Base-by-base conservation (phyloP, 768 basidiomycete species). In the Agaricus blazei region DNA sequence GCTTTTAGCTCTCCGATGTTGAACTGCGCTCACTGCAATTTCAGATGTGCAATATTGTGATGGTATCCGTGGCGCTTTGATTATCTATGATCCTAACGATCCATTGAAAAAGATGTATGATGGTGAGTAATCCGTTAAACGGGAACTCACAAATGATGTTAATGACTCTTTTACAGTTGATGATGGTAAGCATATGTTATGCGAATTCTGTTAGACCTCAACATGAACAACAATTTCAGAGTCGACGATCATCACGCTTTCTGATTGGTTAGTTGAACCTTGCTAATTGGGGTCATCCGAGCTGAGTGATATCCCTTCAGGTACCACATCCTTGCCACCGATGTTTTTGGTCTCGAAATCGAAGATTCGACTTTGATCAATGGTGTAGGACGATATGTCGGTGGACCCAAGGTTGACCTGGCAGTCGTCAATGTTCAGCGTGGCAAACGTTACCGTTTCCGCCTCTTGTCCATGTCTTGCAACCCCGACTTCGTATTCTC, bases 41-140 rank as follows among this genome's bases (percentile, higher is more conserved):
- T 31, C 23, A 64, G 63, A 46, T 5, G 68, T 69, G 1, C 77
- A 79, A 58, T 78, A 78, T 52, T 79, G 77, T 40, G 78, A 79
- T 51, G 77, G 77, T 1, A 63, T 79, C 47, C 63, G 77, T 42
- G 78, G 77, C 1, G 66, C 70, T 8, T 14, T 77, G 28, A 64
- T 78, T 19, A 61, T 77, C 15, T 66, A 68, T 41, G 66, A 67
- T 42, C 54, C 48, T 4, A 38, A 60, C 15, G 66, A 67, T 47
- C 68, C 68, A 26, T 61, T 64, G 47, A 52, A 27, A 14, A 7
- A 8, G n/a, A 44, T 61, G 5, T 63, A 62, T 44, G 62, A 61
- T 55, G 55, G 58, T 59, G 19, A 44, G 48, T 52, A 40, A 48
- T 43, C 5, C 12, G 1, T 23, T 19, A 12, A 19, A 19, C 19